Percentiles rank a stretch among this genome's conserved stretches.
phyloP scores from a whole-genome alignment of 345 rosid species.

The Zanthoxylum bungeanum region DNA sequence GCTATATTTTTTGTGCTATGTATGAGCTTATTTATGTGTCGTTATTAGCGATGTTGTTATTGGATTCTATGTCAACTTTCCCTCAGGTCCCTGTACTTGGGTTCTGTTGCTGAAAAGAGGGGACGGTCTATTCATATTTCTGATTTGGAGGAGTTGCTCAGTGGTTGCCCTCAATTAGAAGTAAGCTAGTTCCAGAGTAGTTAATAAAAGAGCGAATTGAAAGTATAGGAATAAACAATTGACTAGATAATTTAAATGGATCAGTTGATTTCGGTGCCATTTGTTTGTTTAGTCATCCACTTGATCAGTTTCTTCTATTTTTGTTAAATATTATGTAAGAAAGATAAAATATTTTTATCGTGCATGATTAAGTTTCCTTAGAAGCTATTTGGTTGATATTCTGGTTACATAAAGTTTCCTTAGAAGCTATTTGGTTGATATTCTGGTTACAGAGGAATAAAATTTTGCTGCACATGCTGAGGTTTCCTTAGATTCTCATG shows the following conservation, averaged over 20 bases:
- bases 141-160: conserved; percentile 77
- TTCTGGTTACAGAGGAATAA: background rate
- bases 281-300: background rate
- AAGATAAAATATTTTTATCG: background rate
- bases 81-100: conserved; percentile 69
- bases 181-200: conserved; percentile 43
- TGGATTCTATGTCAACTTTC: conserved; percentile 19
- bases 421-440: background rate
- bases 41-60: conserved; percentile 3
- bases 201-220: conserved; percentile 6
- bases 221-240: background rate
- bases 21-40: background rate
- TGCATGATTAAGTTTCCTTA: background rate
- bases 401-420: background rate
- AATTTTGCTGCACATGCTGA: background rate
- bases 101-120: conserved; percentile 81
- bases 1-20: background rate
- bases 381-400: background rate
- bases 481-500: background rate
- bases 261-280: background rate
- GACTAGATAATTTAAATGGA: background rate
- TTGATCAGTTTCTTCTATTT: background rate
- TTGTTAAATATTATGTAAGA: background rate
- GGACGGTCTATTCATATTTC: conserved; percentile 61
- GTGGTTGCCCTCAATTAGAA: conserved; percentile 79